phyloP scores from a whole-genome alignment of 495 filamentous ascomycete genomes.

The Echria macrotheca region DNA sequence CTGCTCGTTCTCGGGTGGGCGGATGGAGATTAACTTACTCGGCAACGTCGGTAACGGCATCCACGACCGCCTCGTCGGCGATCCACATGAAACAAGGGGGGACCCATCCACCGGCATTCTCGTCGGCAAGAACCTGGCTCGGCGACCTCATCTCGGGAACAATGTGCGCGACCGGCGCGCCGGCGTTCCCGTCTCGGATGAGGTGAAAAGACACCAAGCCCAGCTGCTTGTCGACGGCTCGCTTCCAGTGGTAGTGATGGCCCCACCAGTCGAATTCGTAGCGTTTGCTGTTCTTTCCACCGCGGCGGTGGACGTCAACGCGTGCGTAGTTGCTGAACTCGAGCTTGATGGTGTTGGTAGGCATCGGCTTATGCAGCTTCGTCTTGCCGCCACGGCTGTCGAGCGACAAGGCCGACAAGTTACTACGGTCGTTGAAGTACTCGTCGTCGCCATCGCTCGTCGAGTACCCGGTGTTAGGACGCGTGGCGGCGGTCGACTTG shows the following conservation, averaged over 20 bases:
- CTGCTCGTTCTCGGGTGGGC: slow-evolving; percentile 13
- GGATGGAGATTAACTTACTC: slow-evolving; percentile 68
- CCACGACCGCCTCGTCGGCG: slow-evolving; percentile 61
- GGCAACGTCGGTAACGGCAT: slow-evolving; percentile 70
- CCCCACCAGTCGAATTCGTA: slow-evolving; percentile 95
- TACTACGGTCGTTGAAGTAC: slow-evolving; percentile 28
- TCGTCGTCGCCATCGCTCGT: slow-evolving; percentile 44
- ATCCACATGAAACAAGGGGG: slow-evolving; percentile 88
- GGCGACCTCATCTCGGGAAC: slow-evolving; percentile 72
- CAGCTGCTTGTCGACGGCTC: slow-evolving; percentile 57
- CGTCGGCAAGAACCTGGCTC: slow-evolving; percentile 64
- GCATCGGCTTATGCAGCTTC: slow-evolving; percentile 38
- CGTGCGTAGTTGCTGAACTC: slow-evolving; percentile 98
- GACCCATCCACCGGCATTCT: slow-evolving; percentile 80
- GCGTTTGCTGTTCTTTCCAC: slow-evolving; percentile 63
- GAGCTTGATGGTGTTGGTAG: slow-evolving; percentile 72
- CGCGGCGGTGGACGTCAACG: slow-evolving; percentile 71
- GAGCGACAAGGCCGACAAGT: slow-evolving; percentile 34
- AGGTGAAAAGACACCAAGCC: slow-evolving; percentile 71
- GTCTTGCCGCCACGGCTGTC: slow-evolving; percentile 21
- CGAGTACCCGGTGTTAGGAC: slow-evolving; percentile 41
- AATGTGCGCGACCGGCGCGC: slow-evolving; percentile 70
- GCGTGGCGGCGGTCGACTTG: slow-evolving; percentile 38
- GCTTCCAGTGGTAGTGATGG: slow-evolving; percentile 77
- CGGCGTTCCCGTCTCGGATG: slow-evolving; percentile 56